A percentile compares a stretch with the other conserved stretches of the same genome.
Conservation (phyloP, 345 rosid genomes). For the Chamaenerion angustifolium region DNA sequence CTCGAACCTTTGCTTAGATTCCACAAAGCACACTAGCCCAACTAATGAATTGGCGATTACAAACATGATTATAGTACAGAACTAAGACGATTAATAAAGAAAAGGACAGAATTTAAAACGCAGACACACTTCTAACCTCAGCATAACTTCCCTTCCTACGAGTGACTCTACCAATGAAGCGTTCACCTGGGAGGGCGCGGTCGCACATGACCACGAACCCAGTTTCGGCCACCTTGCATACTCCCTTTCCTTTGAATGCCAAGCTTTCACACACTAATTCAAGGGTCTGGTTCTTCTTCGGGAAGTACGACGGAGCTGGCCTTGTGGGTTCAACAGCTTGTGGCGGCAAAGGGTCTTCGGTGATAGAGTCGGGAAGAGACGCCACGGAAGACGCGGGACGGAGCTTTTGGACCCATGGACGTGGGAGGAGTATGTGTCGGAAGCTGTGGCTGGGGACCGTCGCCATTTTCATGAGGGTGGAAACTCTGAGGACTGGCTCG, state of each 20-base stretch:
- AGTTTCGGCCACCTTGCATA: slow-evolving; percentile 64
- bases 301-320: slow-evolving; percentile 30
- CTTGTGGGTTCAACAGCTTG: not conserved
- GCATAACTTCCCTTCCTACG: slow-evolving; percentile 72
- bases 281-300: slow-evolving; percentile 63
- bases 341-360: slow-evolving; percentile 4
- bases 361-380: slow-evolving; percentile 7
- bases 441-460: slow-evolving; percentile 4
- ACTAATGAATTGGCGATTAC: too few species aligned
- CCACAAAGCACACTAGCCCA: too few species aligned
- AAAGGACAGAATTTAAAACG: too few species aligned
- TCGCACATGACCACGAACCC: slow-evolving; percentile 83
- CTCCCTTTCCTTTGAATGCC: slow-evolving; percentile 83
- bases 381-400: not conserved
- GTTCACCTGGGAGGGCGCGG: slow-evolving; percentile 87
- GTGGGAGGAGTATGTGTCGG: slow-evolving; percentile 4
- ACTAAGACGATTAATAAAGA: too few species aligned
- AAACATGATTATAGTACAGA: too few species aligned
- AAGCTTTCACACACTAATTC: slow-evolving; percentile 79
- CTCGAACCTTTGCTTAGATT: too few species aligned
- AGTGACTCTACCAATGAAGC: slow-evolving; percentile 75
- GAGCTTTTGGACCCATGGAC: slow-evolving; percentile 3
- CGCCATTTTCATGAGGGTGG: not conserved
- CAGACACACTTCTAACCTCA: slow-evolving; percentile 31
- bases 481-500: too few species aligned